Base-by-base conservation (phyloP, 306 rosid species). In the Cicer yamashitae region DNA sequence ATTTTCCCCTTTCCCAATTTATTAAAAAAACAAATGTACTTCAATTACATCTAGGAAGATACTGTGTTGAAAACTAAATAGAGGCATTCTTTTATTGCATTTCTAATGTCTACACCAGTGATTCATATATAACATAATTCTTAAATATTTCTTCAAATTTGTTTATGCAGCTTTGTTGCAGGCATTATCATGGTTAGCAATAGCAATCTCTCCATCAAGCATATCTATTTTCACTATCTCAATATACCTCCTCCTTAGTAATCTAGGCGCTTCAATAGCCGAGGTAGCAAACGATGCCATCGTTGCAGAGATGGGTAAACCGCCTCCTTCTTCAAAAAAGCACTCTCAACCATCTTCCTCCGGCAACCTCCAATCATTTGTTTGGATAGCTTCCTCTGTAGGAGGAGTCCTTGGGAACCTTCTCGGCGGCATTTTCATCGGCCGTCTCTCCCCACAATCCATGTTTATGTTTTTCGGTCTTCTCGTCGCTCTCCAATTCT, bases 201-300 rank as follows among this genome's bases (percentile, higher is more conserved):
- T 94, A 76, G 96, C 96, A 76, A 78, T 78, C 54, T 84, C 94
- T 34, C 86, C 89, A 20, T 80, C 97, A 34, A 82, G 82, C 82
- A 83, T 85, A 44, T 86, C 93, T 61, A 83, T 94, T 68, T 63
- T 83, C 78, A 77, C 83, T 20, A 60, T 94, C 77, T 81, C 92
- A 73, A 14, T 87, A 38, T 90, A 77, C 82, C 97, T 94, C 43
- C 96, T 94, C 17, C 89, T 94, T 17, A 67, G 97, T 81, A 94
- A 94, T 74, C 90, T 94, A 8, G 98, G 98, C 40, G 93, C 98
- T 81, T 82, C 98, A 39, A 84, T 94, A 67, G 93, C 96, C 0
- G 98, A 94, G 89, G 98, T 92, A 70, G 96, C 96, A 46, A 94
- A 94, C 52, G 98, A 94, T 53, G 98, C 98, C 61, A 87, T 94